Evolutionary conservation across 2,329 filamentous ascomycete genomes (phyloP).

Genomic region (Byssochlamys sp.): DNA sequence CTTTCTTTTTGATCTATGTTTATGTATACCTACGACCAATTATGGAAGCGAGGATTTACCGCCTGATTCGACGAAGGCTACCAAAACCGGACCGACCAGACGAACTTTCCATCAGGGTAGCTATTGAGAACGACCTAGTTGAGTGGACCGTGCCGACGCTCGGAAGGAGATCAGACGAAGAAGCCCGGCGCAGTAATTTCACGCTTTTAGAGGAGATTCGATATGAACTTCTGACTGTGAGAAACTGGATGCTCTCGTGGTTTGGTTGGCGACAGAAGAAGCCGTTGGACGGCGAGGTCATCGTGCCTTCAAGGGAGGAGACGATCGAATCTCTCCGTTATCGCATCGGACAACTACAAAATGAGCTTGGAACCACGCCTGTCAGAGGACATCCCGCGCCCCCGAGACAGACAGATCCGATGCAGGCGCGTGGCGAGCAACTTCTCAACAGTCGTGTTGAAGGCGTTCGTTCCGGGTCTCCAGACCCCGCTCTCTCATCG

Average conservation of each 20-base stretch:
- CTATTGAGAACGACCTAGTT: slow-evolving; percentile 34
- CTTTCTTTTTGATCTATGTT: slow-evolving; percentile 26
- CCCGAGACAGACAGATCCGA: slow-evolving; percentile 6
- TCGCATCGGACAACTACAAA: slow-evolving; percentile 22
- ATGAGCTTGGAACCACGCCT: slow-evolving; percentile 16
- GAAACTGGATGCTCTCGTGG: slow-evolving; percentile 22
- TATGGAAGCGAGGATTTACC: slow-evolving; percentile 31
- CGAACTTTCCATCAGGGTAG: slow-evolving; percentile 33
- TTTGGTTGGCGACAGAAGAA: slow-evolving; percentile 18
- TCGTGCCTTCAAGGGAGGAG: slow-evolving; percentile 12
- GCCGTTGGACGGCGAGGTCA: slow-evolving; percentile 8
- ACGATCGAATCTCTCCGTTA: slow-evolving; percentile 20
- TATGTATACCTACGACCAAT: slow-evolving; percentile 29
- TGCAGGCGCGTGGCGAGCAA: slow-evolving; percentile 10
- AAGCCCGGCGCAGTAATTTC: slow-evolving; percentile 27
- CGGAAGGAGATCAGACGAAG: slow-evolving; percentile 32
- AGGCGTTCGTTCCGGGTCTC: slow-evolving; percentile 5
- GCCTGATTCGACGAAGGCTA: slow-evolving; percentile 30
- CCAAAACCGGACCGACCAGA: slow-evolving; percentile 33
- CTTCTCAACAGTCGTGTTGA: slow-evolving; percentile 8
- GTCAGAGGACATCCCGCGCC: slow-evolving; percentile 7
- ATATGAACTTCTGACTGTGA: slow-evolving; percentile 25
- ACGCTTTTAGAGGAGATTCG: slow-evolving; percentile 28
- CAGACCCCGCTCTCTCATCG: slow-evolving; percentile 7
- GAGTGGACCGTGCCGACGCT: slow-evolving; percentile 35